Conservation (phyloP, 768 basidiomycete species). For the Macrocybe gigantea region DNA sequence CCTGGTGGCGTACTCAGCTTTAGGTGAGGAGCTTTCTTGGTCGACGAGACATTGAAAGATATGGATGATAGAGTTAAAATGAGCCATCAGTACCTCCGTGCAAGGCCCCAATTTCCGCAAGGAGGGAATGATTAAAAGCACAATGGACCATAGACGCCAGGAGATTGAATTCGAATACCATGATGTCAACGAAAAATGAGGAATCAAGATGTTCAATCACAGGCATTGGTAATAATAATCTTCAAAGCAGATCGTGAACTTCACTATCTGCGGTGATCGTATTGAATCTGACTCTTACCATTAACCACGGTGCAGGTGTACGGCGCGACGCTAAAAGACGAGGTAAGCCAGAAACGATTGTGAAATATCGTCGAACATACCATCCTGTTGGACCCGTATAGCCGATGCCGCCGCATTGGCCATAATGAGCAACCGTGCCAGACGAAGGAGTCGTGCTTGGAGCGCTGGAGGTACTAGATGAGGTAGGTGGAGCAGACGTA, state of each 20-base stretch:
- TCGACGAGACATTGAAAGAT: too few species aligned
- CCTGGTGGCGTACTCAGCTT: too few species aligned
- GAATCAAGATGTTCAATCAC: constrained; percentile 8
- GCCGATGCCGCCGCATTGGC: constrained; percentile 37
- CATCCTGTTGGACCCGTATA: constrained; percentile 33
- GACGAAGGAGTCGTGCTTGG: constrained; percentile 12
- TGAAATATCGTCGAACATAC: constrained; percentile 13
- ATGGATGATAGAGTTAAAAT: too few species aligned
- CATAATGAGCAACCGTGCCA: constrained; percentile 31
- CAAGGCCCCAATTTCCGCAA: too few species aligned
- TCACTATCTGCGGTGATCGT: not conserved
- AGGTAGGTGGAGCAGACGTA: constrained; percentile 6
- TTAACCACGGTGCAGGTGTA: constrained; percentile 30
- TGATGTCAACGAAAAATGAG: too few species aligned
- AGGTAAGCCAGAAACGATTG: not conserved
- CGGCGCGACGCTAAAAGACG: constrained; percentile 22
- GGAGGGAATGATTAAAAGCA: too few species aligned
- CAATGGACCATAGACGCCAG: too few species aligned
- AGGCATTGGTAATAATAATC: constrained; percentile 34
- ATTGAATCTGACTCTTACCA: constrained; percentile 15
- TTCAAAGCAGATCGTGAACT: constrained; percentile 1
- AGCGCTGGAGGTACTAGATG: constrained; percentile 12
- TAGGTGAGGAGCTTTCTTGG: too few species aligned
- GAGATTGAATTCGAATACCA: too few species aligned
- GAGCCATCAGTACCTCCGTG: too few species aligned